Conservation (phyloP, 164 flowering plant genomes). For the Pachysandra terminalis region DNA sequence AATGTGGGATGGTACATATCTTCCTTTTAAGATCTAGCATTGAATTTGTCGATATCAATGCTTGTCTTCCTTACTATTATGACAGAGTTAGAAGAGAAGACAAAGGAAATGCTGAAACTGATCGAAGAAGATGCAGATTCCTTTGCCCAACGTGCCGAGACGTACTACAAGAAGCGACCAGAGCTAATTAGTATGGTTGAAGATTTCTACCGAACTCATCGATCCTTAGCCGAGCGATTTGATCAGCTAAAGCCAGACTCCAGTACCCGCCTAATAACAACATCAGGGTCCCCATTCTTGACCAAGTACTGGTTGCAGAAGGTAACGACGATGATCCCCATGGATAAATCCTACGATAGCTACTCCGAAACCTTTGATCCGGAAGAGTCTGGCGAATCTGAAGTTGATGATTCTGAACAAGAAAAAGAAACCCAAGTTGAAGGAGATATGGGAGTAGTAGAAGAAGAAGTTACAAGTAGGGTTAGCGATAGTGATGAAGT, state of each 20-base stretch:
- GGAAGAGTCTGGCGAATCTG: constrained; percentile 48
- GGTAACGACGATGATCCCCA: not conserved
- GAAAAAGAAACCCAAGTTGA: constrained; percentile 30
- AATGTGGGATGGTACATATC: not conserved
- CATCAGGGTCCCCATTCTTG: constrained; percentile 40
- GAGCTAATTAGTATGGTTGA: constrained; percentile 82
- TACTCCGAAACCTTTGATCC: constrained; percentile 39
- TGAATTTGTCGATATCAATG: not conserved
- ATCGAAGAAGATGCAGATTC: constrained; percentile 89
- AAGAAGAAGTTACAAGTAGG: constrained; percentile 19
- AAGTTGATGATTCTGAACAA: constrained; percentile 52
- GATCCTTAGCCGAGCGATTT: constrained; percentile 75
- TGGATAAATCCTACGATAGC: constrained; percentile 25
- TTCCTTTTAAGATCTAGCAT: not conserved
- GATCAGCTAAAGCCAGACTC: constrained; percentile 61
- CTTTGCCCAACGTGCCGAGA: constrained; percentile 85
- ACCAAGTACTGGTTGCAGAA: constrained; percentile 31
- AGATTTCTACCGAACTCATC: constrained; percentile 76
- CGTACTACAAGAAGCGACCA: constrained; percentile 91
- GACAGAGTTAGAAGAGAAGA: constrained; percentile 74
- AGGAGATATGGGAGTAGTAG: constrained; percentile 5
- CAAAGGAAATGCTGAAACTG: constrained; percentile 68
- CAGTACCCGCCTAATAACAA: constrained; percentile 32
- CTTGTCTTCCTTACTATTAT: not conserved
- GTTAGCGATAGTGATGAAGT: constrained; percentile 26